Conservation (phyloP, 805 yeast genomes). For the Schwanniomyces vanrijiae region DNA sequence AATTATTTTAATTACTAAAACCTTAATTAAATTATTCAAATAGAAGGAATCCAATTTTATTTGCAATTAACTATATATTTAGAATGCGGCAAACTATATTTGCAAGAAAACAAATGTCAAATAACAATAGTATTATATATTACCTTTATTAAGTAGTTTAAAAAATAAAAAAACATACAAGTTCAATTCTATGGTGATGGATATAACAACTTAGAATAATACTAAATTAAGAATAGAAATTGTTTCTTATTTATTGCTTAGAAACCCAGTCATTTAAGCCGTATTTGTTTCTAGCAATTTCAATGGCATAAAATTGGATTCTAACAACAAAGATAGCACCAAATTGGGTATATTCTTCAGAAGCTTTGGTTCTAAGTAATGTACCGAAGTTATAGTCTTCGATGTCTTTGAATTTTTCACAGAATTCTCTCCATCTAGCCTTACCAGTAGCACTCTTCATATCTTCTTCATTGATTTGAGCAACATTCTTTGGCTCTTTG, state of each 20-base stretch:
- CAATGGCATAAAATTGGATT: slow-evolving; percentile 92
- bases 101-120: too few species aligned
- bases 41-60: too few species aligned
- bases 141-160: neutral
- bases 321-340: slow-evolving; percentile 88
- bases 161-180: neutral
- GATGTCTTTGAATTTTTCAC: slow-evolving; percentile 79
- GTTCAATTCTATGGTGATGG: neutral
- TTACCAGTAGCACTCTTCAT: slow-evolving; percentile 82
- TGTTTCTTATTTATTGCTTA: neutral
- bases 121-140: too few species aligned
- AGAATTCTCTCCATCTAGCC: slow-evolving; percentile 85
- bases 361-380: slow-evolving; percentile 70
- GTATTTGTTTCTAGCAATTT: slow-evolving; percentile 86
- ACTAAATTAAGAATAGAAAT: neutral
- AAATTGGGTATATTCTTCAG: slow-evolving; percentile 75
- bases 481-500: slow-evolving; percentile 55
- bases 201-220: neutral
- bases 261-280: slow-evolving; percentile 90
- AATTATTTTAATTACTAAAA: too few species aligned
- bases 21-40: too few species aligned
- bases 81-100: too few species aligned
- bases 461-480: slow-evolving; percentile 67
- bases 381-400: slow-evolving; percentile 97
- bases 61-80: too few species aligned